Percentiles rank a stretch among this genome's conserved stretches.
phyloP scores from a whole-genome alignment of 2,329 filamentous ascomycete species.

The Escovopsis sp. region DNA sequence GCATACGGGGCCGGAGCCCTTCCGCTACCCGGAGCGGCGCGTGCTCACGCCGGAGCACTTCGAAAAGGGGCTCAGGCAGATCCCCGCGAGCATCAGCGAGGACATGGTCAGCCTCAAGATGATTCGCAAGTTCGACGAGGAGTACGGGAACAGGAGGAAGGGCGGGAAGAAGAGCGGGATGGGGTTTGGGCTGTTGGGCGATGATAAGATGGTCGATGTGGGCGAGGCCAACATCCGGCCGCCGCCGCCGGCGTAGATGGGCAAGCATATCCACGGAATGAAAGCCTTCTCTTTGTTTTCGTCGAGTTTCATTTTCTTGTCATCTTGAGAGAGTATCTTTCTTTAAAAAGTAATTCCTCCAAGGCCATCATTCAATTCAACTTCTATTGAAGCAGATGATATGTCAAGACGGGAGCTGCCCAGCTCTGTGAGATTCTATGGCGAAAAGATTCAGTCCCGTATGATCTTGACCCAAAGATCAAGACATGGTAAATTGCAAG shows the following conservation, averaged over 20 bases:
- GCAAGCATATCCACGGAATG: not conserved
- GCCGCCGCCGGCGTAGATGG: slow-evolving; percentile 1
- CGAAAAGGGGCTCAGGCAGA: slow-evolving; percentile 70
- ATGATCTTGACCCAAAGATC: too few relatives aligned
- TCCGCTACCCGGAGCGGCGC: slow-evolving; percentile 45
- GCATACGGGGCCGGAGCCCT: slow-evolving; percentile 25
- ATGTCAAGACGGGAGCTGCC: too few relatives aligned
- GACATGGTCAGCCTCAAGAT: slow-evolving; percentile 78
- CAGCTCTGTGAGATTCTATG: too few relatives aligned
- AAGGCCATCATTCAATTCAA: too few relatives aligned
- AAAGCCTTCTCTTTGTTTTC: not conserved
- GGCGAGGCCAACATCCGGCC: slow-evolving; percentile 30
- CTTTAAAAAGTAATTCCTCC: not conserved
- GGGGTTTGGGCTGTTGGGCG: slow-evolving; percentile 39
- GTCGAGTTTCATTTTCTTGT: not conserved
- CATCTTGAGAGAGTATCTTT: not conserved
- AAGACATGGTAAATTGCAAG: too few relatives aligned
- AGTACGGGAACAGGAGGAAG: slow-evolving; percentile 70
- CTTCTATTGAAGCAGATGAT: too few relatives aligned
- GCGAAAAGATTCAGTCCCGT: too few relatives aligned
- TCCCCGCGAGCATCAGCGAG: slow-evolving; percentile 81
- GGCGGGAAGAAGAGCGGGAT: slow-evolving; percentile 41
- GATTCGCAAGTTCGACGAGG: slow-evolving; percentile 90
- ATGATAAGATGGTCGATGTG: slow-evolving; percentile 19
- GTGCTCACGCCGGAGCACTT: slow-evolving; percentile 56